A percentile compares a stretch with the other conserved stretches of the same genome.
Evolutionary conservation across 768 basidiomycete species (phyloP).

Genomic region (Sporobolomyces pararoseus): DNA sequence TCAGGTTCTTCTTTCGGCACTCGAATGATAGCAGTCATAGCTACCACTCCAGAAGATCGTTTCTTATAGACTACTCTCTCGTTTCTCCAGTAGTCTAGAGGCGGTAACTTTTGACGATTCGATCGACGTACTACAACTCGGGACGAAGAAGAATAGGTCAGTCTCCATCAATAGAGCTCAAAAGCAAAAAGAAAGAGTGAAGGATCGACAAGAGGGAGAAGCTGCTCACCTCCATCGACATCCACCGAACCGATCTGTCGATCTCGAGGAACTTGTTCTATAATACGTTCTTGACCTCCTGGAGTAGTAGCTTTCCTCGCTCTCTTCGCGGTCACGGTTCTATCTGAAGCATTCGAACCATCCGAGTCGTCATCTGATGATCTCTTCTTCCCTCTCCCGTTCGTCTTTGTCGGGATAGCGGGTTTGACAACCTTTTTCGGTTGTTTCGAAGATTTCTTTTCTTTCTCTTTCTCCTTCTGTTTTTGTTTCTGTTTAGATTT

Average conservation of each 20-base stretch:
- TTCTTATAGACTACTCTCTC: conserved; percentile 82
- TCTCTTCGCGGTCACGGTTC: not conserved
- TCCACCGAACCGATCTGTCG: conserved; percentile 24
- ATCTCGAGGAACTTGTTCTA: not conserved
- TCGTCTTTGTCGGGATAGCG: conserved; percentile 2
- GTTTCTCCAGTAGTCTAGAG: conserved; percentile 88
- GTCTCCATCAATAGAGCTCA: too few relatives aligned
- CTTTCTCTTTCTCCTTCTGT: not conserved
- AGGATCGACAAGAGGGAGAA: too few relatives aligned
- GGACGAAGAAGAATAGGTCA: too few relatives aligned
- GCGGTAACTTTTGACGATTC: conserved; percentile 63
- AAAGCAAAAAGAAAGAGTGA: too few relatives aligned
- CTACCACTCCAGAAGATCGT: conserved; percentile 54
- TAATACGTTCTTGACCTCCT: not conserved
- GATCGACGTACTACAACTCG: conserved; percentile 67
- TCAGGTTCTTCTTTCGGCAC: conserved; percentile 56
- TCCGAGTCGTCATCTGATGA: too few relatives aligned
- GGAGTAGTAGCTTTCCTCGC: not conserved
- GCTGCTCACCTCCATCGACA: conserved; percentile 43
- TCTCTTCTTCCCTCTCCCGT: conserved; percentile 34
- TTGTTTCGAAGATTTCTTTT: conserved; percentile 1
- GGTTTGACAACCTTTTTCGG: not conserved
- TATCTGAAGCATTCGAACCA: not conserved
- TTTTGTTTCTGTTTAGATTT: conserved; percentile 29
- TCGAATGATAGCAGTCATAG: conserved; percentile 65